Conservation (phyloP, 2,329 filamentous ascomycete genomes). For the Penicillium sp. region DNA sequence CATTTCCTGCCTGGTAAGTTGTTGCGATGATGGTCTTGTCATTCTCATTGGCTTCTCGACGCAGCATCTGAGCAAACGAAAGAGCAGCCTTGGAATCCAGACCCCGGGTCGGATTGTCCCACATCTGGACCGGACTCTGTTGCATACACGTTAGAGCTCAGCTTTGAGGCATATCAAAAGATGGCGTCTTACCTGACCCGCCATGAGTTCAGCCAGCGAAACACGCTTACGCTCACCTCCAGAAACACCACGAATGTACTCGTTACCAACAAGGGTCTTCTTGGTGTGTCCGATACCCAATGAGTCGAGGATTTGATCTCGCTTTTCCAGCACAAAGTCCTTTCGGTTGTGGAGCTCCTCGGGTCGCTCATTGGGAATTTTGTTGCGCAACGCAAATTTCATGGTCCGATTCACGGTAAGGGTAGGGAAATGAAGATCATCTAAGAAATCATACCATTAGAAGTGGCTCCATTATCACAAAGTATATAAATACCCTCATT, state of each 20-base stretch:
- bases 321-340: conserved; percentile 32
- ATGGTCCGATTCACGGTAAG: conserved; percentile 73
- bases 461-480: background rate
- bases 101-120: conserved; percentile 67
- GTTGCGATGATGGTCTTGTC: conserved; percentile 62
- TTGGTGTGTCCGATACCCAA: conserved; percentile 50
- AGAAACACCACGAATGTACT: conserved; percentile 65
- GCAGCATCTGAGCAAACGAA: conserved; percentile 58
- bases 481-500: conserved; percentile 53
- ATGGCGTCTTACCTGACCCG: conserved; percentile 48
- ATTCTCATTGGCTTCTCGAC: conserved; percentile 61
- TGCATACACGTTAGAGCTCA: background rate
- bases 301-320: conserved; percentile 34
- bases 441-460: conserved; percentile 23
- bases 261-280: conserved; percentile 67
- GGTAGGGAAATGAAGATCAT: conserved; percentile 72
- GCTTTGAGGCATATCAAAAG: background rate
- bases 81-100: conserved; percentile 65
- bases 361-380: conserved; percentile 31
- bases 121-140: conserved; percentile 47
- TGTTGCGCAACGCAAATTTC: conserved; percentile 65
- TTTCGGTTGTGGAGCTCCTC: conserved; percentile 24
- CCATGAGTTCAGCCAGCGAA: conserved; percentile 61
- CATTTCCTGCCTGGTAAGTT: conserved; percentile 68
- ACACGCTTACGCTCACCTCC: conserved; percentile 70